Evolutionary conservation across 1,139 yeast genomes (phyloP).

Genomic region (Hyphopichia wangnamkhiaoensis): DNA sequence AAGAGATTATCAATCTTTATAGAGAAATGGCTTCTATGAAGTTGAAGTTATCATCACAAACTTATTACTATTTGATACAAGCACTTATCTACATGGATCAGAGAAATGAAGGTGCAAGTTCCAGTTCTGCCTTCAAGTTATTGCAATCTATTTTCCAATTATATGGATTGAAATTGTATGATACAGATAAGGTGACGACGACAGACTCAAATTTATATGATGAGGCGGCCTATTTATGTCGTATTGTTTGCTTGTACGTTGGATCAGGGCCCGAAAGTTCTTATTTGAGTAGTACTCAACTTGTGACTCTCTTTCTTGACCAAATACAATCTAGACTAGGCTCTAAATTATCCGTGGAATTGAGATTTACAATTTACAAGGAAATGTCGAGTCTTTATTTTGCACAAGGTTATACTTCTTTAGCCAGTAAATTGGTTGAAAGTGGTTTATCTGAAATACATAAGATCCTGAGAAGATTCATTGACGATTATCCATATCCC

Average conservation of each 20-base stretch:
- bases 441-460: slow-evolving; percentile 28
- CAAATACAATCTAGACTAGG: slow-evolving; percentile 27
- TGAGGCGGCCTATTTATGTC: slow-evolving; percentile 22
- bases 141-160: slow-evolving; percentile 35
- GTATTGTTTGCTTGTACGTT: slow-evolving; percentile 27
- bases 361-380: slow-evolving; percentile 25
- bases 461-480: slow-evolving; percentile 14
- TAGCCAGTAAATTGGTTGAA: slow-evolving; percentile 24
- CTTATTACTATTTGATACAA: slow-evolving; percentile 42
- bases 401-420: slow-evolving; percentile 20
- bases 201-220: slow-evolving; percentile 10
- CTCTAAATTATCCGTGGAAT: slow-evolving; percentile 21
- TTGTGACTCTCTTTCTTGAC: slow-evolving; percentile 30
- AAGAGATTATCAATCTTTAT: slow-evolving; percentile 35
- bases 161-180: slow-evolving; percentile 25
- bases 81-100: slow-evolving; percentile 43
- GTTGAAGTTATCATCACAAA: slow-evolving; percentile 31
- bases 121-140: slow-evolving; percentile 26
- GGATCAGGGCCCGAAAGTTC: slow-evolving; percentile 16
- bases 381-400: slow-evolving; percentile 33
- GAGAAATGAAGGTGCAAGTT: slow-evolving; percentile 12
- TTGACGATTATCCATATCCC: slow-evolving; percentile 18
- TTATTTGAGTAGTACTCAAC: slow-evolving; percentile 17
- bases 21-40: slow-evolving; percentile 38
- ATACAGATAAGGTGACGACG: slow-evolving; percentile 4